Conservation (phyloP, 345 rosid species). For the Eucalyptus pumila region DNA sequence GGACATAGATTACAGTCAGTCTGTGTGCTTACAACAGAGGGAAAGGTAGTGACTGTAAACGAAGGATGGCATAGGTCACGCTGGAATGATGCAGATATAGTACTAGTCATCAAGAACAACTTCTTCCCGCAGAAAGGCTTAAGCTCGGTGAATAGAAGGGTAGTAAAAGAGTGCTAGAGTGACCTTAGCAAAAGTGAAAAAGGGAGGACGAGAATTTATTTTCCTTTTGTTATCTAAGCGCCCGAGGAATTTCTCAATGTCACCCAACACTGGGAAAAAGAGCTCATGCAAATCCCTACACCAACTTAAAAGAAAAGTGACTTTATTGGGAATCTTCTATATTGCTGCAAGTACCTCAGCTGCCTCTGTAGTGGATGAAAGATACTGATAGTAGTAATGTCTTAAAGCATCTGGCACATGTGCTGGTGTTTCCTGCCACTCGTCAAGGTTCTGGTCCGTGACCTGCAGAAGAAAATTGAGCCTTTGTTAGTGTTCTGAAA, state of each 20-base stretch:
- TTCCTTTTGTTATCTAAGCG: neutral
- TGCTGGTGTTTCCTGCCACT: constrained; percentile 84
- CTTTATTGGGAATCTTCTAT: neutral
- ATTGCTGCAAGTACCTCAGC: constrained; percentile 57
- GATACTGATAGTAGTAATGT: constrained; percentile 92
- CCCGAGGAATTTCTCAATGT: neutral
- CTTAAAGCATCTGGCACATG: constrained; percentile 86
- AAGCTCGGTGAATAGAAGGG: neutral
- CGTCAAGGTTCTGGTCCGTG: constrained; percentile 83
- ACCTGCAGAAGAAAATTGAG: constrained; percentile 37
- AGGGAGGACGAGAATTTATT: neutral
- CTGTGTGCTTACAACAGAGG: neutral
- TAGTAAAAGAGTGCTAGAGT: neutral
- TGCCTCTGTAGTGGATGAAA: constrained; percentile 88
- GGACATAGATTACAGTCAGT: neutral
- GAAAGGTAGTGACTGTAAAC: neutral
- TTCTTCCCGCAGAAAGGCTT: neutral
- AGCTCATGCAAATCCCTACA: neutral
- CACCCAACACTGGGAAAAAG: neutral
- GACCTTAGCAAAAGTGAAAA: neutral
- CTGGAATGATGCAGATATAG: neutral
- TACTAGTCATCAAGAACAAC: neutral
- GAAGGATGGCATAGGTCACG: neutral
- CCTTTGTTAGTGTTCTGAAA: neutral
- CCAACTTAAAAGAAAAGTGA: neutral